Conservation (phyloP, 495 filamentous ascomycete genomes). For the Aspergillus diversus region DNA sequence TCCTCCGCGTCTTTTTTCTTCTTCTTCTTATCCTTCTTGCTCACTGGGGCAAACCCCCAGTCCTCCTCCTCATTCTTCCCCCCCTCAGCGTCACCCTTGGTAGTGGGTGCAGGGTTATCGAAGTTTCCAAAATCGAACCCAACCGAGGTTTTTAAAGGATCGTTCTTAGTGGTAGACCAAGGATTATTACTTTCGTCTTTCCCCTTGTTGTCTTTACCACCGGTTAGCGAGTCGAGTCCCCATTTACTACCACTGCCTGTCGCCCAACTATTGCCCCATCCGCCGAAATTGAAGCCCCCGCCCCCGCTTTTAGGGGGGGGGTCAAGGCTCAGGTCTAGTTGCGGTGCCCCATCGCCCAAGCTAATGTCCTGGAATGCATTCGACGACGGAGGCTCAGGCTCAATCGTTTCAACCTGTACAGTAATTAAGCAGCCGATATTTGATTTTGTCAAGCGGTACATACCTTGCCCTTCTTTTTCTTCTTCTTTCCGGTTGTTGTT, state of each 20-base stretch:
- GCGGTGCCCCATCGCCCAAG: slow-evolving; percentile 44
- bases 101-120: slow-evolving; percentile 32
- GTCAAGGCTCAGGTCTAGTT: slow-evolving; percentile 52
- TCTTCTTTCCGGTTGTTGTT: slow-evolving; percentile 48
- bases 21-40: slow-evolving; percentile 37
- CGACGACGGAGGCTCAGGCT: slow-evolving; percentile 29
- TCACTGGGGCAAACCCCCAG: slow-evolving; percentile 32
- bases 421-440: slow-evolving; percentile 2
- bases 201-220: slow-evolving; percentile 35
- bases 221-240: slow-evolving; percentile 38
- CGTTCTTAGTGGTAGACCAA: slow-evolving; percentile 47
- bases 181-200: slow-evolving; percentile 42
- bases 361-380: slow-evolving; percentile 52
- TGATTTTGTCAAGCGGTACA: not conserved
- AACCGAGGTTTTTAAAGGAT: slow-evolving; percentile 37
- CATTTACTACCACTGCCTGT: slow-evolving; percentile 35
- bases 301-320: slow-evolving; percentile 24
- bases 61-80: slow-evolving; percentile 31
- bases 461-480: slow-evolving; percentile 55
- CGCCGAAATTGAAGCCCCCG: slow-evolving; percentile 47
- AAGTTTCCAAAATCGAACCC: slow-evolving; percentile 54
- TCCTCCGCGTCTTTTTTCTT: slow-evolving; percentile 29
- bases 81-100: slow-evolving; percentile 24
- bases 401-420: slow-evolving; percentile 14
- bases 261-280: slow-evolving; percentile 50